A percentile compares a stretch with the other conserved stretches of the same genome.
phyloP scores from a whole-genome alignment of 2,329 filamentous ascomycete species.

The Ophiobolus disseminans region DNA sequence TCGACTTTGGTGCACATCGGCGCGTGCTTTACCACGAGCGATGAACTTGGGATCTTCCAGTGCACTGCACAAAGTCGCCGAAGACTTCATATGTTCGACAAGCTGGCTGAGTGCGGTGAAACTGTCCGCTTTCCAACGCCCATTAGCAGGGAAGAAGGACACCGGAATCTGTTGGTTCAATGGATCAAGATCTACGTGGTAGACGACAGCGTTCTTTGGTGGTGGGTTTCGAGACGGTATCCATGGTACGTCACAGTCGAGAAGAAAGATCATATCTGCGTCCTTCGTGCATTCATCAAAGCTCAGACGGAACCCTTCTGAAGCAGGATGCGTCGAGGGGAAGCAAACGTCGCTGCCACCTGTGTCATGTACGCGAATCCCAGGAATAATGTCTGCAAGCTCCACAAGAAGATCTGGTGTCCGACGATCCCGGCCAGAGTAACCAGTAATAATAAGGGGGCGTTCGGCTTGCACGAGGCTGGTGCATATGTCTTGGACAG shows the following conservation, averaged over 20 bases:
- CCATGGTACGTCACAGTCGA: conserved; percentile 34
- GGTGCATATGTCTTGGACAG: conserved; percentile 14
- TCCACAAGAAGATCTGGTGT: conserved; percentile 15
- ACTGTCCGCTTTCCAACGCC: conserved; percentile 71
- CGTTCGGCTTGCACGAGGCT: conserved; percentile 17
- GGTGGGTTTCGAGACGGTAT: conserved; percentile 57
- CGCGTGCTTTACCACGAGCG: conserved; percentile 13
- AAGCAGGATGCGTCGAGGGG: conserved; percentile 26
- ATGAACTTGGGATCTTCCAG: conserved; percentile 1
- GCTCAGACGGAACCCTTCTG: conserved; percentile 17
- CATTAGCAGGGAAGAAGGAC: conserved; percentile 72
- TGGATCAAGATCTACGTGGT: conserved; percentile 71
- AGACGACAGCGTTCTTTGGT: conserved; percentile 60
- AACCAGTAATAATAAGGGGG: conserved; percentile 30
- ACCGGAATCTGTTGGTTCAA: conserved; percentile 76
- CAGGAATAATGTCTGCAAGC: conserved; percentile 19
- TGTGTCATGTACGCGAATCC: conserved; percentile 23
- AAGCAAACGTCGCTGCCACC: conserved; percentile 28
- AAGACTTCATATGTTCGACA: conserved; percentile 23
- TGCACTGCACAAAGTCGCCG: conserved; percentile 3
- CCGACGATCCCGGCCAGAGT: conserved; percentile 20
- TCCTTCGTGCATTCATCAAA: conserved; percentile 19
- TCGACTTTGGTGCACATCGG: conserved; percentile 12
- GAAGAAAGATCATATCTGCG: conserved; percentile 23
- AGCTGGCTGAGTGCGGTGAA: conserved; percentile 55